Evolutionary conservation across 371 early-diverging fungal species (phyloP).

Genomic region (Mucor circinelloides): DNA sequence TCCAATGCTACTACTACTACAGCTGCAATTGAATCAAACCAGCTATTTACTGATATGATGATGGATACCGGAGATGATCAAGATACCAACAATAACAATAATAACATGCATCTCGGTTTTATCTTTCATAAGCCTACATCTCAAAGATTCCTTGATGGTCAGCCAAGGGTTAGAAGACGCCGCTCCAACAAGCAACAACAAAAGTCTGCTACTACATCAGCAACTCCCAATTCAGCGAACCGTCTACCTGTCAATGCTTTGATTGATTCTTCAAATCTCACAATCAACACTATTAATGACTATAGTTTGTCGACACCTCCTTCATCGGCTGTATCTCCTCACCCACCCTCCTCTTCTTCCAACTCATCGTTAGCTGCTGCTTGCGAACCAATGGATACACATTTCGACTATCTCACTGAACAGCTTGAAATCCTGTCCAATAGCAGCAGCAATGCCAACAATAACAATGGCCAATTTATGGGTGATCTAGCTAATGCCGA

Average conservation of each 20-base stretch:
- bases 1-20: not conserved
- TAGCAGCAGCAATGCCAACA: not conserved
- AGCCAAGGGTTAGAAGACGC: slow-evolving; percentile 20
- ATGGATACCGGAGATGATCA: slow-evolving; percentile 1
- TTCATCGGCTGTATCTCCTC: slow-evolving; percentile 22
- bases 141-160: slow-evolving; percentile 26
- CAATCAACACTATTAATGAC: slow-evolving; percentile 7
- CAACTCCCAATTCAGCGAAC: not conserved
- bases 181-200: slow-evolving; percentile 14
- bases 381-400: slow-evolving; percentile 22
- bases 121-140: slow-evolving; percentile 28
- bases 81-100: slow-evolving; percentile 5
- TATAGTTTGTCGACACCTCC: slow-evolving; percentile 19
- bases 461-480: slow-evolving; percentile 2
- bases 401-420: slow-evolving; percentile 31
- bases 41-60: slow-evolving; percentile 11
- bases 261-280: slow-evolving; percentile 1
- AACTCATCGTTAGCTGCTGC: not conserved
- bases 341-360: slow-evolving; percentile 4
- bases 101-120: slow-evolving; percentile 22
- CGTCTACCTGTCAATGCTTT: slow-evolving; percentile 13
- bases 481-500: slow-evolving; percentile 21
- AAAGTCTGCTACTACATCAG: not conserved
- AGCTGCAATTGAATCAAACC: not conserved
- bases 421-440: slow-evolving; percentile 19